Evolutionary conservation across 306 rosid genomes (phyloP), one percentile per base, ranked within the genome.

Genomic region (Dalbergia oliveri): DNA sequence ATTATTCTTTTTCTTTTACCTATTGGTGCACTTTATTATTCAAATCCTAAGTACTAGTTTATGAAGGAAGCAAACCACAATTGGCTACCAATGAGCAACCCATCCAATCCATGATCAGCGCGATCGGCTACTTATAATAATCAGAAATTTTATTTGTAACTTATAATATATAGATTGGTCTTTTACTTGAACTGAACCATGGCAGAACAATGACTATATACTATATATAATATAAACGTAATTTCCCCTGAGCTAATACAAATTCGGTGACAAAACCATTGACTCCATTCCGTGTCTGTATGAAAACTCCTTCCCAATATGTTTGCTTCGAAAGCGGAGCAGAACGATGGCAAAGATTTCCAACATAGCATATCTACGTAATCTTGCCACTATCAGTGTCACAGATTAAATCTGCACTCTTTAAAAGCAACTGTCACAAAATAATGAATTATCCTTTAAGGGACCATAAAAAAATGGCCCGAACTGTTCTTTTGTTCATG

Each of bases 1-100:
- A 51, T 76, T 64, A 47, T 26, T 26, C 53, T 75, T 47, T n/a
- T 47, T 31, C 39, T 62, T 75, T 72, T 16, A 56, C 13, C 39
- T 56, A 21, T 35, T n/a, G 16, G 31, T 72, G 65, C 64, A 6
- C 35, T 16, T 9, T 53, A 53, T 34, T 35, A 34, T 35, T 54
- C 37, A 56, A 56, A 54, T 72, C 50, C 76, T 26, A 70, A 53
- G 45, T 31, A 49, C 16, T 66, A 5, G 34, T 66, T 9, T 43
- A 18, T 37, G 7, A 4, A 4, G 16, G 72, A 43, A 41, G n/a
- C 15, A 39, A 41, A 9, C 53, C 15, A n/a, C 34, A 39, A 41
- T 18, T 16, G n/a, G 33, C 5, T 44, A 7, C 35, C 56, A 43
- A 41, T 11, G 33, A 68, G 12, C 73, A 45, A 37, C 7, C 41